A percentile compares a stretch with the other conserved stretches of the same genome.
Conservation (phyloP, 169 alveolate genomes). For the Plasmodium gaboni region DNA sequence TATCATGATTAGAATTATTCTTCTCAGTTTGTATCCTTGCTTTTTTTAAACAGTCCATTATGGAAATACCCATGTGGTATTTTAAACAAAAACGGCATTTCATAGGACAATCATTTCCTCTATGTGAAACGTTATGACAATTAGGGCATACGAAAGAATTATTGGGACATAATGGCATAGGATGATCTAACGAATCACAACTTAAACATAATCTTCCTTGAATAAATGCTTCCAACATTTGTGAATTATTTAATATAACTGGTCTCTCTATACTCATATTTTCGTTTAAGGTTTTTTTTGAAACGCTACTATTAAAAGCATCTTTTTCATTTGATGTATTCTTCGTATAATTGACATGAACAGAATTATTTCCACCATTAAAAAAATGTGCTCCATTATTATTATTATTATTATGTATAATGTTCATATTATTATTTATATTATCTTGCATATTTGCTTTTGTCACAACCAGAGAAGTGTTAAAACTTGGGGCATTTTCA, state of each 20-base stretch:
- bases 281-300: conserved; percentile 19
- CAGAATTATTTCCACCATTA: conserved; percentile 2
- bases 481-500: too few relatives aligned
- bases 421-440: too few relatives aligned
- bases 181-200: conserved; percentile 84
- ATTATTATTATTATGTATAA: background rate
- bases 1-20: conserved; percentile 27
- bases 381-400: background rate
- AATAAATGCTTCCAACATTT: conserved; percentile 77
- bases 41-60: conserved; percentile 74
- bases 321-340: conserved; percentile 15
- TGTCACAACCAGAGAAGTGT: too few relatives aligned
- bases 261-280: conserved; percentile 62
- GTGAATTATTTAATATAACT: conserved; percentile 66
- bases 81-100: conserved; percentile 71
- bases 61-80: conserved; percentile 59
- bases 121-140: conserved; percentile 82
- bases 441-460: too few relatives aligned
- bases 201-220: conserved; percentile 84
- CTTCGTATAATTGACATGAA: conserved; percentile 4
- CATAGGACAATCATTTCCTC: conserved; percentile 81
- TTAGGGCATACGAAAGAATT: conserved; percentile 85
- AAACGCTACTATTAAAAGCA: background rate
- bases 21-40: conserved; percentile 73
- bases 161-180: conserved; percentile 83